Conservation (phyloP, 768 basidiomycete species). For the Lactifluus pinguis region DNA sequence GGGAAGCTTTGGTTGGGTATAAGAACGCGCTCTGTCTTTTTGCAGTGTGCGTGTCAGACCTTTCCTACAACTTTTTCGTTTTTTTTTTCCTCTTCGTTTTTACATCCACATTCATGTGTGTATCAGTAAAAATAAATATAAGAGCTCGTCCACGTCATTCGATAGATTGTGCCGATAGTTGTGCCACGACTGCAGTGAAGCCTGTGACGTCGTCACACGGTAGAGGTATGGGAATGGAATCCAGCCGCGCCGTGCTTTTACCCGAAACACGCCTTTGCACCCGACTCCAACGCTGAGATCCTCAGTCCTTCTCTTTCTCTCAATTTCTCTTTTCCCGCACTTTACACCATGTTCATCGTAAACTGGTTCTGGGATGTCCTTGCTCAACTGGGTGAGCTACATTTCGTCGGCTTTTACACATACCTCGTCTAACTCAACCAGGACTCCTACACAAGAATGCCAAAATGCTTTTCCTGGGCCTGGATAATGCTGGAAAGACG, state of each 20-base stretch:
- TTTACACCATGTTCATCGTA: constrained; percentile 62
- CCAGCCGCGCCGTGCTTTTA: neutral
- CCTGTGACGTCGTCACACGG: constrained; percentile 4
- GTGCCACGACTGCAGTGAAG: neutral
- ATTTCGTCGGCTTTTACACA: neutral
- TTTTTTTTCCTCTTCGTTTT: neutral
- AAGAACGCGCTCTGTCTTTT: constrained; percentile 46
- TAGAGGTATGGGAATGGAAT: neutral
- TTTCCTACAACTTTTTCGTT: constrained; percentile 40
- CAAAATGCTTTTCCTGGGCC: constrained; percentile 97
- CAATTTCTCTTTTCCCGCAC: constrained; percentile 16
- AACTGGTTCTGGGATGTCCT: constrained; percentile 98
- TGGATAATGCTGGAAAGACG: constrained; percentile 99
- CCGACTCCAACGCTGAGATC: too few relatives aligned
- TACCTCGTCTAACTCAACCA: constrained; percentile 24
- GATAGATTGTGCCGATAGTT: neutral
- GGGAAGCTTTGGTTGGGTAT: constrained; percentile 39
- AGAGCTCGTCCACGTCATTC: neutral
- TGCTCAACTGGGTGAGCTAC: constrained; percentile 71
- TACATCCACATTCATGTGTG: too few relatives aligned
- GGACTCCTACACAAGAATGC: constrained; percentile 96
- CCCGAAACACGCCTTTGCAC: neutral
- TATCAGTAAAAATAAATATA: neutral
- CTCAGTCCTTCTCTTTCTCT: neutral
- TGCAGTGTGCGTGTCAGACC: constrained; percentile 49